Conservation (phyloP, 2,329 filamentous ascomycete genomes). For the Westerdykella sp. region DNA sequence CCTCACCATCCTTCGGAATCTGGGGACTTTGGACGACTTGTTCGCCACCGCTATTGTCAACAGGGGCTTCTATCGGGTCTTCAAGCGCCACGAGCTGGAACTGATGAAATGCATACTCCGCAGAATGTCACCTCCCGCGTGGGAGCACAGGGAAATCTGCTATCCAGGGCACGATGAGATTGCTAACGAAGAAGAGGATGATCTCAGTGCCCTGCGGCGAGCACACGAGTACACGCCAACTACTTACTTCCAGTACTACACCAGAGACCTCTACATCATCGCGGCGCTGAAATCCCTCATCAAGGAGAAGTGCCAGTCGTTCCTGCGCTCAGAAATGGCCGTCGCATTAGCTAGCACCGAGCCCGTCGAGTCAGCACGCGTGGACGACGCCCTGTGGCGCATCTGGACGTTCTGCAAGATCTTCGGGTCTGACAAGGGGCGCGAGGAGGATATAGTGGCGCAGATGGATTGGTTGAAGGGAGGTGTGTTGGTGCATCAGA, state of each 20-base stretch:
- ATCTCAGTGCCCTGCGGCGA: constrained; percentile 41
- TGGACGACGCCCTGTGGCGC: constrained; percentile 59
- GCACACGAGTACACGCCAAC: constrained; percentile 49
- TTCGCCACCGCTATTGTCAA: constrained; percentile 51
- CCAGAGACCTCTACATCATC: constrained; percentile 49
- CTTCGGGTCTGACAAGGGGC: constrained; percentile 53
- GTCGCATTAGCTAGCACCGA: constrained; percentile 47
- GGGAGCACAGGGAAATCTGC: constrained; percentile 55
- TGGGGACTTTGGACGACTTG: constrained; percentile 49
- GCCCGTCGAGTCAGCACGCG: constrained; percentile 43
- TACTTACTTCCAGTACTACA: constrained; percentile 48
- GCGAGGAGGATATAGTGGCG: constrained; percentile 53
- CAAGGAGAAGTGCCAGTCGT: constrained; percentile 48
- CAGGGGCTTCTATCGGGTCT: constrained; percentile 52
- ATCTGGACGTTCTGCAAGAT: constrained; percentile 62
- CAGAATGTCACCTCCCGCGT: constrained; percentile 52
- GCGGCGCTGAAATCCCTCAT: constrained; percentile 52
- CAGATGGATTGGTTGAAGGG: constrained; percentile 60
- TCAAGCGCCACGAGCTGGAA: constrained; percentile 51
- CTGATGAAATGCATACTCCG: constrained; percentile 48
- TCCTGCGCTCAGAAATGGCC: constrained; percentile 52
- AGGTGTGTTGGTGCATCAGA: constrained; percentile 46
- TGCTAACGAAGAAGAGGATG: constrained; percentile 26
- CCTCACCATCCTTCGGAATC: constrained; percentile 45
- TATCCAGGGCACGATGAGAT: constrained; percentile 44